Percentiles rank a stretch among this genome's conserved stretches.
These are phyloP conservation scores for Asparagopsis taxiformis DNA, from an alignment of 31 red algal species.

Conservation along the genomic window DNA sequence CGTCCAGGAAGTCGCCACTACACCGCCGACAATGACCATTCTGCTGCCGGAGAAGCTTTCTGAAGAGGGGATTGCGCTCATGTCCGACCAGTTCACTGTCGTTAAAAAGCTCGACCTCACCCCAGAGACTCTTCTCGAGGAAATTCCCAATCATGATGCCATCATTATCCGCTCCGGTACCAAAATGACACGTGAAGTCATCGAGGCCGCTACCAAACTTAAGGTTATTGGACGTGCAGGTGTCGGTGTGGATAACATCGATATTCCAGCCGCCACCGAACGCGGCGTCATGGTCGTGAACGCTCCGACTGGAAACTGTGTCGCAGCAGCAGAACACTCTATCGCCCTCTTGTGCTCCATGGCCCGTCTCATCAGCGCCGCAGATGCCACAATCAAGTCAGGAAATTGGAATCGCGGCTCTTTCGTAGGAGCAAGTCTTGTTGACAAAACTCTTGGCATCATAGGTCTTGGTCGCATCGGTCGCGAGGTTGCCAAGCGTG, in stretches of 20 bases:
- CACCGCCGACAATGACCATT: slow-evolving; percentile 25
- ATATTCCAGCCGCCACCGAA: slow-evolving; percentile 89
- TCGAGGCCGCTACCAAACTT: slow-evolving; percentile 77
- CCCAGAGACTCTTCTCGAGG: slow-evolving; percentile 70
- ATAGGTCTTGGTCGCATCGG: slow-evolving; percentile 97
- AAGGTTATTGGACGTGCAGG: slow-evolving; percentile 98
- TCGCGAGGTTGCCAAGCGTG: slow-evolving; percentile 82
- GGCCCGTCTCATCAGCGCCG: slow-evolving; percentile 53
- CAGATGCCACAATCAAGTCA: slow-evolving; percentile 90
- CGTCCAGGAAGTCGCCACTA: neutral
- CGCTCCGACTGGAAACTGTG: slow-evolving; percentile 97
- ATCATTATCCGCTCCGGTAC: slow-evolving; percentile 97
- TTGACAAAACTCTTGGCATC: slow-evolving; percentile 92
- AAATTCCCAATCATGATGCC: slow-evolving; percentile 83
- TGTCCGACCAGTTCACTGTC: slow-evolving; percentile 60
- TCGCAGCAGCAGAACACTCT: slow-evolving; percentile 96
- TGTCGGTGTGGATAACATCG: slow-evolving; percentile 99
- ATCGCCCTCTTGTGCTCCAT: slow-evolving; percentile 80
- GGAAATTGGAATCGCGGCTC: slow-evolving; percentile 78
- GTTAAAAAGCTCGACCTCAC: slow-evolving; percentile 84
- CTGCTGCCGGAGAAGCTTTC: slow-evolving; percentile 97
- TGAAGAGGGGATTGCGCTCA: slow-evolving; percentile 75
- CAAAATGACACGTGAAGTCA: slow-evolving; percentile 85
- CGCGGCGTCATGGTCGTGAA: slow-evolving; percentile 97
- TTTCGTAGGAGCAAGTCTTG: slow-evolving; percentile 86